Percentiles rank a stretch among this genome's conserved stretches.
Conservation (phyloP, 2,329 filamentous ascomycete genomes). For the Apiospora rasikravindrae region DNA sequence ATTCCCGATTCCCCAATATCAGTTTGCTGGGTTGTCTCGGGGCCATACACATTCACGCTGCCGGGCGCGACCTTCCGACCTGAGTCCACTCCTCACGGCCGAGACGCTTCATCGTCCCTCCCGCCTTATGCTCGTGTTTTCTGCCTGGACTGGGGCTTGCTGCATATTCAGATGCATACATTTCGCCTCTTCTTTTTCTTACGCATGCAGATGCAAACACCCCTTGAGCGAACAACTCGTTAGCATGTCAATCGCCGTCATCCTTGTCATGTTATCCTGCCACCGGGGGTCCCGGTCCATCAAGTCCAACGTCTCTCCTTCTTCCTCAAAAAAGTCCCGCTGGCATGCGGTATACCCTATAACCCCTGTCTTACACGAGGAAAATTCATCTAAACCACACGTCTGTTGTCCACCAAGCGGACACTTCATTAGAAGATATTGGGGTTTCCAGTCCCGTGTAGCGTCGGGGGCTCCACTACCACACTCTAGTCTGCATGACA, state of each 20-base stretch:
- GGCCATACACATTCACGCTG: background rate
- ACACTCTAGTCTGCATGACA: background rate
- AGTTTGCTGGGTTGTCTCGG: slow-evolving; percentile 4
- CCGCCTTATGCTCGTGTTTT: background rate
- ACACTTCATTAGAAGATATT: background rate
- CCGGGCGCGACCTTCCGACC: background rate
- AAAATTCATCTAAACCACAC: background rate
- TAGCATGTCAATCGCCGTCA: background rate
- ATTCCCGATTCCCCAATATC: background rate
- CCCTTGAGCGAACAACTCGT: background rate
- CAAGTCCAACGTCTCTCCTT: too few relatives aligned
- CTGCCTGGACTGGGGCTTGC: background rate
- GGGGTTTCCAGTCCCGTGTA: background rate
- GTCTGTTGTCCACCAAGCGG: background rate
- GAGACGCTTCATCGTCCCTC: background rate
- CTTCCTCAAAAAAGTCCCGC: background rate
- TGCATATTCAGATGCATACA: background rate
- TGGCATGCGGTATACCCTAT: background rate
- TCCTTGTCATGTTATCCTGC: background rate
- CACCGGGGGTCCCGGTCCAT: background rate
- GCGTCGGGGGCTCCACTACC: background rate
- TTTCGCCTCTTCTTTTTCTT: background rate
- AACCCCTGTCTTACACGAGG: background rate
- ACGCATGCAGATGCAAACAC: background rate
- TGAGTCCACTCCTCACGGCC: background rate